phyloP scores from a whole-genome alignment of 2,329 filamentous ascomycete species.

The Didymella exigua region DNA sequence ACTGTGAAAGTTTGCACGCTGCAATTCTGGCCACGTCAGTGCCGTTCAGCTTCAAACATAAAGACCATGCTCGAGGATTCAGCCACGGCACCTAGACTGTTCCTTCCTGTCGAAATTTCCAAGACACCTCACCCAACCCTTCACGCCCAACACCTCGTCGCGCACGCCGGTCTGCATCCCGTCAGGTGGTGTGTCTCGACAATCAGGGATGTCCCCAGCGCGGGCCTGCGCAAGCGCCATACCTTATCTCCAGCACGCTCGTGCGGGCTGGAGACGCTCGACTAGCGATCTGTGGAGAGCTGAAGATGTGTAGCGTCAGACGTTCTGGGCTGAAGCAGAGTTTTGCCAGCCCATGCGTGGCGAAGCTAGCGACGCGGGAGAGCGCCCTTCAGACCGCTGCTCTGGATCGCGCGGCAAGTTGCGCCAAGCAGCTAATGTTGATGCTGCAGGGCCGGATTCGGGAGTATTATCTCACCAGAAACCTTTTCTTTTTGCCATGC shows the following conservation, averaged over 20 bases:
- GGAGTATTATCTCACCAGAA: neutral
- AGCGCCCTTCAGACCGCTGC: constrained; percentile 10
- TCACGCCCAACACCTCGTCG: neutral
- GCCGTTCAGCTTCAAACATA: neutral
- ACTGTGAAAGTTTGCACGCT: neutral
- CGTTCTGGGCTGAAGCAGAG: constrained; percentile 7
- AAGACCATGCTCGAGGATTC: neutral
- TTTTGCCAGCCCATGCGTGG: neutral
- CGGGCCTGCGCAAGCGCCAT: neutral
- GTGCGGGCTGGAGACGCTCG: neutral
- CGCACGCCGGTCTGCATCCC: neutral
- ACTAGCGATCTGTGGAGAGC: constrained; percentile 12
- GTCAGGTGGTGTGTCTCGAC: constrained; percentile 1
- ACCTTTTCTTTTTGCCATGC: neutral
- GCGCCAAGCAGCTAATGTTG: neutral
- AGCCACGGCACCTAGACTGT: neutral
- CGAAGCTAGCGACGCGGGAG: constrained; percentile 9
- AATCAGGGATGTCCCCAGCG: constrained; percentile 1
- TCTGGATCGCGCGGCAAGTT: constrained; percentile 4
- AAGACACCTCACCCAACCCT: constrained; percentile 2
- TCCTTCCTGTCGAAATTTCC: neutral
- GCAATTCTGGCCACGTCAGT: constrained; percentile 1
- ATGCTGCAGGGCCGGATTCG: constrained; percentile 1
- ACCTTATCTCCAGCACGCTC: constrained; percentile 7
- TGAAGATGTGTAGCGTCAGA: constrained; percentile 6